Percentiles rank a stretch among this genome's conserved stretches.
Conservation (phyloP, 1,284 basidiomycete species). For the Cystobasidium pallidum region DNA sequence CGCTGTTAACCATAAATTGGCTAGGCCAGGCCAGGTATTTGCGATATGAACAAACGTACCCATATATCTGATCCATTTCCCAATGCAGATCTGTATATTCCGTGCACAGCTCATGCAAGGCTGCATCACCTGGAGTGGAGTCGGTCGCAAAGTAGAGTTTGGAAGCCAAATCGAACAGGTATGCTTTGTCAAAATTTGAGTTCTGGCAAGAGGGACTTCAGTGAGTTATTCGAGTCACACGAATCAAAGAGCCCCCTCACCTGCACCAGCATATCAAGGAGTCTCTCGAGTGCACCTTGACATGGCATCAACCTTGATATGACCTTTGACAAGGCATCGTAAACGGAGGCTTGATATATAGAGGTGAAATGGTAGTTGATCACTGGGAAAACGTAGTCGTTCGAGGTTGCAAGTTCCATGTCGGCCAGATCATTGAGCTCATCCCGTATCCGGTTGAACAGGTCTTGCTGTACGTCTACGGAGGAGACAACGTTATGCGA, state of each 20-base stretch:
- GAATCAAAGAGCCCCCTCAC: slow-evolving; percentile 58
- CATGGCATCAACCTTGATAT: slow-evolving; percentile 69
- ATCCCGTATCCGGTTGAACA: slow-evolving; percentile 80
- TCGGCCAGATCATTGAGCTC: slow-evolving; percentile 71
- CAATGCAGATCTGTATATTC: slow-evolving; percentile 88
- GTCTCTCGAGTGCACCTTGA: slow-evolving; percentile 72
- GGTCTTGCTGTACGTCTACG: slow-evolving; percentile 82
- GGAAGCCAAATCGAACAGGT: slow-evolving; percentile 84
- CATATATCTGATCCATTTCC: slow-evolving; percentile 81
- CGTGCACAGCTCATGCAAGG: slow-evolving; percentile 82
- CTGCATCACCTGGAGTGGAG: slow-evolving; percentile 84
- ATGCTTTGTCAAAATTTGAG: slow-evolving; percentile 87
- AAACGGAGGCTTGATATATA: slow-evolving; percentile 83
- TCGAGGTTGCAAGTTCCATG: slow-evolving; percentile 41
- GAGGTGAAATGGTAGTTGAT: slow-evolving; percentile 76
- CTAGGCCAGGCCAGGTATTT: not conserved
- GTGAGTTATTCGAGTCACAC: not conserved
- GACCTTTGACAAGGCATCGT: slow-evolving; percentile 79
- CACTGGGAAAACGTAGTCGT: slow-evolving; percentile 49
- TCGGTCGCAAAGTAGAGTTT: slow-evolving; percentile 90
- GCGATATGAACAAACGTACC: slow-evolving; percentile 59
- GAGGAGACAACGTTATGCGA: too few relatives aligned
- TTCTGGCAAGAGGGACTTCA: slow-evolving; percentile 63
- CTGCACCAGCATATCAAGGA: slow-evolving; percentile 78
- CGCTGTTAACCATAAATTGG: too few relatives aligned